These are phyloP conservation scores for Talaromyces rugulosus DNA, from an alignment of 2,329 filamentous ascomycete species.

Conservation along the genomic window DNA sequence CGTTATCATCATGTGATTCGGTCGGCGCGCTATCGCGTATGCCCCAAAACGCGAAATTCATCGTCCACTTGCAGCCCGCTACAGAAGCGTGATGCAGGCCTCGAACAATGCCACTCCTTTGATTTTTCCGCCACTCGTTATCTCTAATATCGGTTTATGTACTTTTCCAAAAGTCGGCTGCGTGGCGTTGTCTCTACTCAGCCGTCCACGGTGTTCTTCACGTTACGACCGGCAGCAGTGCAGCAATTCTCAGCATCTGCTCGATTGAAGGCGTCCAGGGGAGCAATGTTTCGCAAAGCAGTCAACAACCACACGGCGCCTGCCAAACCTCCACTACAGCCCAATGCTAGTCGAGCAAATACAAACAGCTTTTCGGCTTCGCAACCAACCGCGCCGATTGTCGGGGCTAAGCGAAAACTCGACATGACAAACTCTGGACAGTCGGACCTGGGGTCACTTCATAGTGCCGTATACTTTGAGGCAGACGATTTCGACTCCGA, in stretches of 20 bases:
- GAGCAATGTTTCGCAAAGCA: constrained; percentile 39
- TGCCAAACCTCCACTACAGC: constrained; percentile 28
- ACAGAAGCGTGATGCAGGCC: background rate
- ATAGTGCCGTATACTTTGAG: constrained; percentile 58
- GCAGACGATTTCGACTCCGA: constrained; percentile 88
- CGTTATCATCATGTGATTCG: background rate
- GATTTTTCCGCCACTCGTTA: background rate
- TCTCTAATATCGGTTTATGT: constrained; percentile 8
- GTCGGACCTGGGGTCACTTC: constrained; percentile 39
- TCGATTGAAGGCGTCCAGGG: background rate
- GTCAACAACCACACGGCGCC: constrained; percentile 33
- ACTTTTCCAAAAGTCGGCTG: constrained; percentile 10
- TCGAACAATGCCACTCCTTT: background rate
- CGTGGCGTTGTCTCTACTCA: constrained; percentile 19
- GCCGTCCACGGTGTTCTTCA: constrained; percentile 19
- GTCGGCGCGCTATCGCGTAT: constrained; percentile 8
- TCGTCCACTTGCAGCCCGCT: background rate
- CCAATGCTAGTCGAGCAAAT: constrained; percentile 26
- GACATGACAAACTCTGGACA: constrained; percentile 27
- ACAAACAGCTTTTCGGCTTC: constrained; percentile 12
- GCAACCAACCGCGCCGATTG: constrained; percentile 20
- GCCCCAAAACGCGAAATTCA: constrained; percentile 9
- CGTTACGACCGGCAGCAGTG: constrained; percentile 16
- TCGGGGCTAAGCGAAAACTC: constrained; percentile 36
- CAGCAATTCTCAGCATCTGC: constrained; percentile 24